phyloP scores from a whole-genome alignment of 257 asterid species.

The Penstemon barbatus region DNA sequence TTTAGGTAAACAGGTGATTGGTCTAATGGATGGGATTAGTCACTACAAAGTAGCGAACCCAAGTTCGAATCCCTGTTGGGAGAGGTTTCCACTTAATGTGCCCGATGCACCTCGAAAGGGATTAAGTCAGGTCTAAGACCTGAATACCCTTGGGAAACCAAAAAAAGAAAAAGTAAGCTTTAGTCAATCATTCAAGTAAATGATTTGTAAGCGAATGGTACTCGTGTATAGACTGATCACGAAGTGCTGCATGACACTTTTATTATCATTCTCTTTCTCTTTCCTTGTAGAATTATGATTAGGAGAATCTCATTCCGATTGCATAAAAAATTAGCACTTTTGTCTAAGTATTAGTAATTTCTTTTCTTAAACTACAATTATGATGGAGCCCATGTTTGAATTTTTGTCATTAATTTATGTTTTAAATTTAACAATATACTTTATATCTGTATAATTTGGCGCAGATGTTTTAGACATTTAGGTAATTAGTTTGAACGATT shows the following conservation, averaged over 20 bases:
- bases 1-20: too few relatives aligned
- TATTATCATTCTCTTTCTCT: neutral
- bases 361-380: neutral
- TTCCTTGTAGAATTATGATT: slow-evolving; percentile 19
- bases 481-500: neutral
- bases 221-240: slow-evolving; percentile 12
- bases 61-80: too few relatives aligned
- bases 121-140: too few relatives aligned
- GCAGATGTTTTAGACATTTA: slow-evolving; percentile 4
- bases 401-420: slow-evolving; percentile 14
- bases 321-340: neutral
- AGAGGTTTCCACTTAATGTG: too few relatives aligned
- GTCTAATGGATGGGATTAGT: too few relatives aligned
- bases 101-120: too few relatives aligned
- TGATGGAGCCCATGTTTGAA: neutral
- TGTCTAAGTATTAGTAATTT: neutral
- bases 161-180: too few relatives aligned
- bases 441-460: slow-evolving; percentile 6
- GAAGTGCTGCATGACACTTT: neutral
- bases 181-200: too few relatives aligned
- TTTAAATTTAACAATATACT: neutral
- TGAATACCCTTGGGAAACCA: too few relatives aligned
- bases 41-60: too few relatives aligned
- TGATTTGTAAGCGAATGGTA: too few relatives aligned
- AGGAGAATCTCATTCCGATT: neutral